Evolutionary conservation across 2,329 filamentous ascomycete species (phyloP), one percentile per base, ranked within the genome.

Genomic region (Calonectria multiphialidica): DNA sequence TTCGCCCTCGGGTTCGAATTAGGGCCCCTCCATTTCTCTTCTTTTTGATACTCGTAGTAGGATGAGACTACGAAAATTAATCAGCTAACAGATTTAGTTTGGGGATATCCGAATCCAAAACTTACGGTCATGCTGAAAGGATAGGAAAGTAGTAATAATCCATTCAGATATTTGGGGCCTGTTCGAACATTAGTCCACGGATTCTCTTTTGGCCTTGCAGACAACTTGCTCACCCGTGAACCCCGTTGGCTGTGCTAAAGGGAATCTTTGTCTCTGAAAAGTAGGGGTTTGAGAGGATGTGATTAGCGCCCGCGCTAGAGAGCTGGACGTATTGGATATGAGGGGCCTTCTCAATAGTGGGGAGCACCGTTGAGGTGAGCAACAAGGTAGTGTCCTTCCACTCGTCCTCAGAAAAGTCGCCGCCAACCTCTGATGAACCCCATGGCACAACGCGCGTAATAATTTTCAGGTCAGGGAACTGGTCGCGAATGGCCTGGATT

Each of bases 91-190:
- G 33, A 10, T 13, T 25, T 44, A 28, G n/a, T 16, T 12, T 8
- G 2, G 5, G 12, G 2, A 30, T 5, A 15, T 0, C 1, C 3
- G 2, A n/a, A 15, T 0, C 1, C 3, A 2, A n/a, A 9, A 81
- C 87, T 72, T 77, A 89, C 88, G 78, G 2, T 80, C 78, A 68
- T 89, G 88, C 73, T 89, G 86, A 62, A 86, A 84, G 0, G 87
- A 83, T 2, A 90, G 80, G 75, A 86, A 90, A 0, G 88, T 90
- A 25, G 83, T 80, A 28, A 90, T 86, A 8, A 90, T 84, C 89
- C 89, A 91, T 79, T 91, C 89, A 0, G 88, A 82, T 72, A 90
- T 91, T 75, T 90, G 89, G 2, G 89, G 88, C 1, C 88, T 90
- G 55, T 21, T 8, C 47, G 12, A 10, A 21, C 16, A 53, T 66